Conservation (phyloP, 495 filamentous ascomycete genomes). For the Aspergillus asperescens region DNA sequence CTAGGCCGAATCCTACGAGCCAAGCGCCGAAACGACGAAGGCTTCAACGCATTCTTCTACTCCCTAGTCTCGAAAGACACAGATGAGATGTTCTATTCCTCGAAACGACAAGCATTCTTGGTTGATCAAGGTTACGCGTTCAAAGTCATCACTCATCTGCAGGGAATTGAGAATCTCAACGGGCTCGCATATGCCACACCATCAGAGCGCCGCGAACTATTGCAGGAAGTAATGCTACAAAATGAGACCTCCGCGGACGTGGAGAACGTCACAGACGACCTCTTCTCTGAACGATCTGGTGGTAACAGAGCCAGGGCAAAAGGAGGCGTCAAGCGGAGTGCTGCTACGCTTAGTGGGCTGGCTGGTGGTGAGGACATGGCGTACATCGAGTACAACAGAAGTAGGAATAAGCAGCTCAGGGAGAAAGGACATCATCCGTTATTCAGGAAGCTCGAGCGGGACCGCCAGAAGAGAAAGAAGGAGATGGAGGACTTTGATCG, state of each 20-base stretch:
- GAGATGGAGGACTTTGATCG: slow-evolving; percentile 32
- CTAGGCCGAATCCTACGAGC: slow-evolving; percentile 92
- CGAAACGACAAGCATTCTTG: slow-evolving; percentile 94
- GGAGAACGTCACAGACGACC: slow-evolving; percentile 74
- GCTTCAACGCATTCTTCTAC: slow-evolving; percentile 99
- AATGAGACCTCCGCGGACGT: slow-evolving; percentile 75
- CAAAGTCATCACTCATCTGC: slow-evolving; percentile 96
- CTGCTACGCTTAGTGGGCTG: slow-evolving; percentile 77
- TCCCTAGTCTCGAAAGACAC: slow-evolving; percentile 96
- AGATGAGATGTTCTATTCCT: slow-evolving; percentile 96
- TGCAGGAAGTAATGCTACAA: slow-evolving; percentile 88
- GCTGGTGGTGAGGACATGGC: slow-evolving; percentile 94
- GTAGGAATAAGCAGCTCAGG: slow-evolving; percentile 75
- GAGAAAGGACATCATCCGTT: slow-evolving; percentile 60
- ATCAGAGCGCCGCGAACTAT: slow-evolving; percentile 77
- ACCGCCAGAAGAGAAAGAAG: slow-evolving; percentile 61
- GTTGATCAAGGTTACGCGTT: slow-evolving; percentile 99
- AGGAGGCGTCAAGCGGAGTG: slow-evolving; percentile 63
- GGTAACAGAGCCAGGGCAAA: slow-evolving; percentile 36
- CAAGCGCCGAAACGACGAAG: slow-evolving; percentile 95
- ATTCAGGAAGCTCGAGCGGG: slow-evolving; percentile 79
- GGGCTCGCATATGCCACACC: slow-evolving; percentile 76
- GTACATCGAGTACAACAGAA: slow-evolving; percentile 81
- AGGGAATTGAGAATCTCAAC: slow-evolving; percentile 79
- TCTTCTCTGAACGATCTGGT: slow-evolving; percentile 62